Percentiles rank a stretch among this genome's conserved stretches.
Conservation (phyloP, 2,329 filamentous ascomycete species). For the Botryotinia convoluta region DNA sequence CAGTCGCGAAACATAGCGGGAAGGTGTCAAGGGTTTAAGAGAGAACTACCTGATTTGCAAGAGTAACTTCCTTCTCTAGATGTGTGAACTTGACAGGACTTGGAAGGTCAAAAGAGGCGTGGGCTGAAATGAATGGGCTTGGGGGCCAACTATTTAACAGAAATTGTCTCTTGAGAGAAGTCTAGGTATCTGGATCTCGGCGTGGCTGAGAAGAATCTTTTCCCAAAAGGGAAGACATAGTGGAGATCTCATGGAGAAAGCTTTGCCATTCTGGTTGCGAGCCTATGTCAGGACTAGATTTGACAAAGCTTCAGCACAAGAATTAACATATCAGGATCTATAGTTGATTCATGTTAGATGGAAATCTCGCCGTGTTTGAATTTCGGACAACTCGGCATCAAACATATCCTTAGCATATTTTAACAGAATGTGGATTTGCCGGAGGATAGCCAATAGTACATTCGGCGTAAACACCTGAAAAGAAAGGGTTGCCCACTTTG, state of each 20-base stretch:
- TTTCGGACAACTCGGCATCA: constrained; percentile 2
- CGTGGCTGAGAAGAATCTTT: neutral
- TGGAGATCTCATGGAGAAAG: neutral
- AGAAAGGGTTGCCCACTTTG: neutral
- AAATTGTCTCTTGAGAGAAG: neutral
- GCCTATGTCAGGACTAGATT: neutral
- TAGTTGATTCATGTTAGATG: neutral
- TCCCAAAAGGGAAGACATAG: neutral
- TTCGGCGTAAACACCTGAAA: constrained; percentile 7
- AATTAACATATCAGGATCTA: neutral
- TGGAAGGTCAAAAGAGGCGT: neutral
- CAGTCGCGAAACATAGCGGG: neutral
- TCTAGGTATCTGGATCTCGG: neutral
- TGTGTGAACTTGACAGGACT: neutral
- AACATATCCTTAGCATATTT: neutral
- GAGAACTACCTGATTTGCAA: neutral
- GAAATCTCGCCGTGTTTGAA: neutral
- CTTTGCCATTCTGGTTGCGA: neutral
- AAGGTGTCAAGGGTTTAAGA: neutral
- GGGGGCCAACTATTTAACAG: neutral
- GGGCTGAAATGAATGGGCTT: neutral
- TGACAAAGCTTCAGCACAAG: neutral
- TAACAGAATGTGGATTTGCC: neutral
- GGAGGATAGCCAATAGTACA: neutral
- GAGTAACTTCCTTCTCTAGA: neutral